These are phyloP conservation scores for Diaporthe humulicola DNA, from an alignment of 2,329 filamentous ascomycete genomes.

Conservation along the genomic window DNA sequence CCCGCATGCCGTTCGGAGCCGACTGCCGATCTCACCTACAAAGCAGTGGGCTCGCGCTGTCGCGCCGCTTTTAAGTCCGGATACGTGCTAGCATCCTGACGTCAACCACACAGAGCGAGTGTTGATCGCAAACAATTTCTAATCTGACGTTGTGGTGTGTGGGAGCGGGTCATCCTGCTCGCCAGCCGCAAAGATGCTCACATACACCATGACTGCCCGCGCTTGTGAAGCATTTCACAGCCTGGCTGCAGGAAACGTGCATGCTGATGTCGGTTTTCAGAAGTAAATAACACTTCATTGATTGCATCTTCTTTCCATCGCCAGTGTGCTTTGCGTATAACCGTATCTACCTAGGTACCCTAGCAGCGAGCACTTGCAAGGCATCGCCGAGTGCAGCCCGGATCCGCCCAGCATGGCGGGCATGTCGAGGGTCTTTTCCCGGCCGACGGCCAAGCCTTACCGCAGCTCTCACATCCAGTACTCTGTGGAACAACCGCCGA, in stretches of 20 bases:
- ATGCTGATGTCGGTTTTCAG: not conserved
- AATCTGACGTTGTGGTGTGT: conserved; percentile 12
- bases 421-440: conserved; percentile 61
- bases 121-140: conserved; percentile 10
- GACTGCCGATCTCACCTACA: conserved; percentile 17
- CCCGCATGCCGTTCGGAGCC: not conserved
- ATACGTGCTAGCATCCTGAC: conserved; percentile 4
- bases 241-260: not conserved
- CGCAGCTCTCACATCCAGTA: conserved; percentile 55
- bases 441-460: conserved; percentile 66
- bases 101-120: conserved; percentile 1
- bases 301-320: not conserved
- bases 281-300: not conserved
- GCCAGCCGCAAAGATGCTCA: not conserved
- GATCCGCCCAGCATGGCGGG: conserved; percentile 50
- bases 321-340: not conserved
- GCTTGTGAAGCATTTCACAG: not conserved
- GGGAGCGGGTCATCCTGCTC: not conserved
- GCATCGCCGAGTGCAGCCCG: not conserved
- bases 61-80: conserved; percentile 1
- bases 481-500: conserved; percentile 49
- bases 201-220: not conserved
- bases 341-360: too few species aligned
- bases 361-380: not conserved
- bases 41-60: conserved; percentile 3